Base-by-base conservation (phyloP, 2,329 filamentous ascomycete species). In the Cadophora sp. region DNA sequence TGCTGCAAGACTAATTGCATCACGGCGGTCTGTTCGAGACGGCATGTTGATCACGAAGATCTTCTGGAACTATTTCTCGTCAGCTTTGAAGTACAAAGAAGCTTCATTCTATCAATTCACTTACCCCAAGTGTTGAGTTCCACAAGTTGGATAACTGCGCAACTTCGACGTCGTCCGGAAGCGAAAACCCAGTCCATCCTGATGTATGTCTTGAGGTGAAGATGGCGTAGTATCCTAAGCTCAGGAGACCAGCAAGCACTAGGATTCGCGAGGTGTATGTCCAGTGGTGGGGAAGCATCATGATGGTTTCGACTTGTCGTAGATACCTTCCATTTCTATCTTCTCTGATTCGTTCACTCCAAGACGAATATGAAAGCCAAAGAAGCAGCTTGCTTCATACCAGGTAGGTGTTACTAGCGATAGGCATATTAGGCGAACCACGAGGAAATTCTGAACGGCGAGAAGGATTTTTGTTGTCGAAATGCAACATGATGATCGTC, bases 1-100 rank as follows among this genome's bases (percentile, higher is more conserved):
- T 24, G 68, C 69, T 13, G 69, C 59, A 0, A 74, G 67, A 39
- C 51, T 55, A 2, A 66, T 64, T 14, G 67, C 70, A 63, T 74
- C 72, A 3, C 71, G 67, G 1, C 69, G 60, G 48, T 73, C 72
- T 5, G 70, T 73, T 36, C 72, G 65, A 14, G 68, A 65, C 0
- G 66, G 68, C 62, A 73, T 62, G 36, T 69, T 70, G 20, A 73
- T 68, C n/a, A 71, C 65, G 43, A 71, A 58, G 27, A 72, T 56
- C 47, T 71, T 72, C 51, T 73, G 56, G 45, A 73, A 73, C 68
- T 72, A 24, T 20, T 41, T 14, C 13, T 24, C 20, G 47, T 65
- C 30, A 59, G 39, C 39, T 18, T 2, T 3, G n/a, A 2, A n/a
- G n/a, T 24, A 4, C 13, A n/a, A 4, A 13, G 4, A 6, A 48